phyloP scores from a whole-genome alignment of 257 asterid genomes.

The Perilla frutescens region DNA sequence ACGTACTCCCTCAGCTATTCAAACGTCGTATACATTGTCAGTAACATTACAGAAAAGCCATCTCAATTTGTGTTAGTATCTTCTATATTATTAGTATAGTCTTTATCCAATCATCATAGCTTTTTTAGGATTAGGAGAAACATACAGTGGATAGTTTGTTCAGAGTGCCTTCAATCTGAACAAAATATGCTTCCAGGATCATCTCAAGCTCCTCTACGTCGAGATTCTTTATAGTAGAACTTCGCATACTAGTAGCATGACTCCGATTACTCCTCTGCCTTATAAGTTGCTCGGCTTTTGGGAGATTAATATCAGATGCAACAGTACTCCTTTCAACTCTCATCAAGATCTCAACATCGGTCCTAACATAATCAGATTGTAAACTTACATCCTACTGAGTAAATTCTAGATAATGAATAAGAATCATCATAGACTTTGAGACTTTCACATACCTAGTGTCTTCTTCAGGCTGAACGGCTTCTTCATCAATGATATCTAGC shows the following conservation, averaged over 20 bases:
- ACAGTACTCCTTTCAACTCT: slow-evolving; percentile 42
- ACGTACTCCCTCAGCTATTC: slow-evolving; percentile 80
- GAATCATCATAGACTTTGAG: background rate
- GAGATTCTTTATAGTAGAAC: slow-evolving; percentile 51
- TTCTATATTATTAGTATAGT: background rate
- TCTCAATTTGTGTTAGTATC: too few species aligned
- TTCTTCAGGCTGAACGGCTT: slow-evolving; percentile 40
- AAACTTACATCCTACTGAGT: too few species aligned
- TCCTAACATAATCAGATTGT: slow-evolving; percentile 19
- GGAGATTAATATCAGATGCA: slow-evolving; percentile 43
- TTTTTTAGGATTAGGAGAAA: background rate
- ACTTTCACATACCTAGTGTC: slow-evolving; percentile 44
- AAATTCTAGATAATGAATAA: background rate
- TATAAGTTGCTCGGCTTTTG: slow-evolving; percentile 35
- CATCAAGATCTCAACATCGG: slow-evolving; percentile 40
- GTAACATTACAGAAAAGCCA: background rate
- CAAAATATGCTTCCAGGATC: slow-evolving; percentile 91
- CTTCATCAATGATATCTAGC: slow-evolving; percentile 51
- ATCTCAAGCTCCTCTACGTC: slow-evolving; percentile 91
- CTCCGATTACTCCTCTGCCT: slow-evolving; percentile 55
- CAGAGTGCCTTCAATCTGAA: slow-evolving; percentile 79
- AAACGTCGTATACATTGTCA: background rate
- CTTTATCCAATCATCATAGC: background rate
- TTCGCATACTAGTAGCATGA: slow-evolving; percentile 45
- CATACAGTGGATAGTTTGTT: slow-evolving; percentile 77